phyloP scores from a whole-genome alignment of 2,329 filamentous ascomycete genomes.

The Ambrosiella beaveri region DNA sequence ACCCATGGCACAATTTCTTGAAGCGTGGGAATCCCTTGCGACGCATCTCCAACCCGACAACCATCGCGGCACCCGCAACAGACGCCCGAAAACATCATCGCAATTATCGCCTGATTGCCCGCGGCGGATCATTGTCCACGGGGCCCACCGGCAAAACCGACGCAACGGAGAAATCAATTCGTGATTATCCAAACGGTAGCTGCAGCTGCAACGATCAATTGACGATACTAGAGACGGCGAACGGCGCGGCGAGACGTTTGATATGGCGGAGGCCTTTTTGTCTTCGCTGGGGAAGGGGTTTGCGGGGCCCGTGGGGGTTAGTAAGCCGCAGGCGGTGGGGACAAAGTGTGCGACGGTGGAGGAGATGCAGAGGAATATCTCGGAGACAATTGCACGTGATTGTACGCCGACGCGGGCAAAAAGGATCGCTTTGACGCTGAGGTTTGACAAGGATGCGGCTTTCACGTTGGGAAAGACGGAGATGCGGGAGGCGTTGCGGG shows the following conservation, averaged over 20 bases:
- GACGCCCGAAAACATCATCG: neutral
- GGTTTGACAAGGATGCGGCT: conserved; percentile 27
- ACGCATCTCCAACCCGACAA: neutral
- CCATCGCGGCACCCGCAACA: neutral
- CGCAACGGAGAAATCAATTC: too few relatives aligned
- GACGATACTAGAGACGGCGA: neutral
- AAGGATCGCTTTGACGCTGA: conserved; percentile 29
- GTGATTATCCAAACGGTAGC: too few relatives aligned
- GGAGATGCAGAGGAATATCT: conserved; percentile 31
- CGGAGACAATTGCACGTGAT: conserved; percentile 24
- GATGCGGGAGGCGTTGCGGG: neutral
- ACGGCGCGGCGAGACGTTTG: neutral
- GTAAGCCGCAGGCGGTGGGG: neutral
- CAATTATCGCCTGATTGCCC: too few relatives aligned
- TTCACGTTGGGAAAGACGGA: conserved; percentile 26
- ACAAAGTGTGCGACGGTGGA: conserved; percentile 21
- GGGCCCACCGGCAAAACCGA: too few relatives aligned
- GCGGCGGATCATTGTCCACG: too few relatives aligned
- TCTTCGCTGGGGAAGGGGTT: neutral
- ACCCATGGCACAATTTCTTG: neutral
- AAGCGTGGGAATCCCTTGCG: neutral
- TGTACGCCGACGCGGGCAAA: conserved; percentile 31
- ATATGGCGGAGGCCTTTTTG: conserved; percentile 4
- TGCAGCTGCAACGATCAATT: neutral
- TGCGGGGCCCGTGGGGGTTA: neutral